These are phyloP conservation scores for Fusarium bulbicola DNA, from an alignment of 2,329 filamentous ascomycete species.

Conservation along the genomic window DNA sequence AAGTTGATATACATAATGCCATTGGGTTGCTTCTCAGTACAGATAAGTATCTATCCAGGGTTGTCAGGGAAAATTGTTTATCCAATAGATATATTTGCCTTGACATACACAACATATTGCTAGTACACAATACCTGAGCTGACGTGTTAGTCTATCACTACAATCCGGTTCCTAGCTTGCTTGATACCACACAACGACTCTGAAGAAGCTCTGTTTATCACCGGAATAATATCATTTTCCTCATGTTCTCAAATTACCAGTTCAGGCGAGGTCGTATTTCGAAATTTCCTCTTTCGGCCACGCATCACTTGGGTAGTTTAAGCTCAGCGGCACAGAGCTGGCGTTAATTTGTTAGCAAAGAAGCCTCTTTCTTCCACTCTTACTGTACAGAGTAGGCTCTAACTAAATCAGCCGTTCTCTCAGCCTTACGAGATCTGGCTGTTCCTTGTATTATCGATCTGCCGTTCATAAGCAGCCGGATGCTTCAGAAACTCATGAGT, in stretches of 20 bases:
- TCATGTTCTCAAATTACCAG: not conserved
- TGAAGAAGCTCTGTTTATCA: not conserved
- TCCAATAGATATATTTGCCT: not conserved
- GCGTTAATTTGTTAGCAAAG: not conserved
- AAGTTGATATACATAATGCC: not conserved
- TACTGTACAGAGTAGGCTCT: too few relatives aligned
- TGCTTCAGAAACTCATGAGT: not conserved
- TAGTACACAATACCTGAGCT: not conserved
- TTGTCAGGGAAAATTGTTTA: not conserved
- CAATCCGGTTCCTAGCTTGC: not conserved
- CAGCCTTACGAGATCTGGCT: not conserved
- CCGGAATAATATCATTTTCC: not conserved
- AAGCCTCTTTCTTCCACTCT: not conserved
- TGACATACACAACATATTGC: not conserved
- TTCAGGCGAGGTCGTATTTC: not conserved
- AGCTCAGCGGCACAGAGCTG: not conserved
- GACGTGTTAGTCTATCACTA: not conserved
- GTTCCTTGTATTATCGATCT: not conserved
- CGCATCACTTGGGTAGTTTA: not conserved
- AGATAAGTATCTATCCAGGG: not conserved
- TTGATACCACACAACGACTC: not conserved
- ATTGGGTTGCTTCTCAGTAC: not conserved
- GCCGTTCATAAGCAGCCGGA: not conserved
- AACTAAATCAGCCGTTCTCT: not conserved
- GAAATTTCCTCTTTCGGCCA: not conserved